A percentile compares a stretch with the other conserved stretches of the same genome.
Conservation (phyloP, 2,329 filamentous ascomycete genomes). For the Cadophora sp. region DNA sequence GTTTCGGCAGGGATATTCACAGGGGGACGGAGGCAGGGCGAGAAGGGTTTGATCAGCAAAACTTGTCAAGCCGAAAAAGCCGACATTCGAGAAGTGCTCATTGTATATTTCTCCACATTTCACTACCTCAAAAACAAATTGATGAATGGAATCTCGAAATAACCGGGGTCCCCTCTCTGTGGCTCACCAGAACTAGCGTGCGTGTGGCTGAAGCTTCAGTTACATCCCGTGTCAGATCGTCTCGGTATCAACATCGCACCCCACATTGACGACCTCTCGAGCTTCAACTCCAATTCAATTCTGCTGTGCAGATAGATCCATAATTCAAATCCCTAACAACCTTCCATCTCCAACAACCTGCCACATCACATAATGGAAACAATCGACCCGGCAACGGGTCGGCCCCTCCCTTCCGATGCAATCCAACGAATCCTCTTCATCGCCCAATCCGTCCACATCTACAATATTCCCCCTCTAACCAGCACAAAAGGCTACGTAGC, state of each 20-base stretch:
- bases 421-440: constrained; percentile 88
- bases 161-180: not conserved
- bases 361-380: constrained; percentile 36
- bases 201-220: not conserved
- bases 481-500: constrained; percentile 83
- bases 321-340: not conserved
- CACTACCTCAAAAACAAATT: not conserved
- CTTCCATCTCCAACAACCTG: not conserved
- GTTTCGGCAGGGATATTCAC: too few relatives aligned
- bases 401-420: constrained; percentile 72
- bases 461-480: constrained; percentile 82
- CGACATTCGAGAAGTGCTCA: not conserved
- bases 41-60: too few relatives aligned
- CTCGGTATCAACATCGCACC: not conserved
- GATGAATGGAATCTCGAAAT: too few relatives aligned
- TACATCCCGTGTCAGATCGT: not conserved
- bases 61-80: too few relatives aligned
- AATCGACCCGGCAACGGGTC: constrained; percentile 75
- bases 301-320: not conserved
- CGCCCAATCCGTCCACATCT: constrained; percentile 78
- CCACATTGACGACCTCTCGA: not conserved
- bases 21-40: too few relatives aligned
- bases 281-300: not conserved
- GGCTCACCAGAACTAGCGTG: not conserved
- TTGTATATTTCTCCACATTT: not conserved